A percentile compares a stretch with the other conserved stretches of the same genome.
Conservation (phyloP, 2,329 filamentous ascomycete genomes). For the Ophiostoma sp. region DNA sequence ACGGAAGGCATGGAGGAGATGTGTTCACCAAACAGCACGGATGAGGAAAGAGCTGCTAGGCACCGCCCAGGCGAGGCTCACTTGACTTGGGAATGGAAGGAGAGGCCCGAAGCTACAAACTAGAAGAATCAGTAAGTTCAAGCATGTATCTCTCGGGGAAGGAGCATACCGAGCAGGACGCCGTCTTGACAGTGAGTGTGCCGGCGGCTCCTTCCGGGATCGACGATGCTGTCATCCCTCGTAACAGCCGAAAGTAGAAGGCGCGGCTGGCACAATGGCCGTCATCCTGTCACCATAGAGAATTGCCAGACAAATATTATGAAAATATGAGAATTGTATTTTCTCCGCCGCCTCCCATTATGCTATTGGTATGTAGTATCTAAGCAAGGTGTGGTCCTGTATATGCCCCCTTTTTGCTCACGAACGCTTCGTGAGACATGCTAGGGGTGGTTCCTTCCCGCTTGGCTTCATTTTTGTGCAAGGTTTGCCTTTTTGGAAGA, state of each 20-base stretch:
- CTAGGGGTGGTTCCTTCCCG: neutral
- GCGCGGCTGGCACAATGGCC: neutral
- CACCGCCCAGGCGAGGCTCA: neutral
- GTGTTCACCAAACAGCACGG: no score
- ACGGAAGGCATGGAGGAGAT: no score
- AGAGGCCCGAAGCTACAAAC: neutral
- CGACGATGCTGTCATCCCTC: neutral
- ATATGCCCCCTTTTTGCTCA: neutral
- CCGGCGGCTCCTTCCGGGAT: neutral
- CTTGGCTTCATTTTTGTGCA: neutral
- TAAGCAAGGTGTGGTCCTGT: neutral
- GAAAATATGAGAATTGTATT: neutral
- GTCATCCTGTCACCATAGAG: neutral
- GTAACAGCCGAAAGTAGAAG: neutral
- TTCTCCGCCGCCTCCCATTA: neutral
- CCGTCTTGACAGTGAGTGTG: neutral
- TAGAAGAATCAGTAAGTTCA: neutral
- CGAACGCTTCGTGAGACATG: neutral
- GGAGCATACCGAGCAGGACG: neutral
- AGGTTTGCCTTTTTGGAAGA: neutral
- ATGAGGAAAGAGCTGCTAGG: neutral
- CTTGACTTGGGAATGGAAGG: neutral
- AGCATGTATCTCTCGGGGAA: neutral
- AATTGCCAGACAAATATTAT: no score
- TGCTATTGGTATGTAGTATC: constrained; percentile 1